These are phyloP conservation scores for Wickerhamomyces subpelliculosus DNA, from an alignment of 805 yeast genomes.

Conservation along the genomic window DNA sequence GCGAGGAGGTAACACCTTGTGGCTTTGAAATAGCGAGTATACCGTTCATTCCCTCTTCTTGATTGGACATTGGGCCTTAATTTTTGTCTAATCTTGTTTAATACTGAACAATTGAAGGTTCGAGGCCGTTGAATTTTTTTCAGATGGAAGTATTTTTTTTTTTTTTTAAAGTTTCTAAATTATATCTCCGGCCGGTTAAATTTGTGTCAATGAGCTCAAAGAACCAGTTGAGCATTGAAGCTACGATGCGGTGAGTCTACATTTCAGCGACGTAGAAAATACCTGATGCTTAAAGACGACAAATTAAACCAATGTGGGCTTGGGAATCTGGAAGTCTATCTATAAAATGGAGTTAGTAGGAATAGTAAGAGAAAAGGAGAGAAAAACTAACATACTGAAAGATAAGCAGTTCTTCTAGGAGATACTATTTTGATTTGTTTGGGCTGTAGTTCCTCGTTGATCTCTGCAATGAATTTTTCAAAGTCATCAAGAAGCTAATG, in stretches of 20 bases:
- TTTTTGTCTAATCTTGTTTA: not conserved
- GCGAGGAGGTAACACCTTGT: slow-evolving; percentile 72
- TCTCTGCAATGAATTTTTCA: slow-evolving; percentile 32
- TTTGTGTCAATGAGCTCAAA: too few relatives aligned
- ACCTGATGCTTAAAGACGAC: too few relatives aligned
- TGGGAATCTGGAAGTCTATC: slow-evolving; percentile 49
- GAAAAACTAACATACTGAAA: slow-evolving; percentile 33
- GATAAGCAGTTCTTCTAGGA: slow-evolving; percentile 46
- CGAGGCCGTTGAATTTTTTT: too few relatives aligned
- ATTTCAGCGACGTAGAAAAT: too few relatives aligned
- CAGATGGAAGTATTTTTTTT: too few relatives aligned
- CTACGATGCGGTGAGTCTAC: too few relatives aligned
- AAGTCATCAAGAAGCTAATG: slow-evolving; percentile 29
- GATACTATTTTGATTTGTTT: slow-evolving; percentile 34
- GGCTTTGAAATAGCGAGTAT: slow-evolving; percentile 91
- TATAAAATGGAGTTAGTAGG: slow-evolving; percentile 2
- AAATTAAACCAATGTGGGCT: slow-evolving; percentile 27
- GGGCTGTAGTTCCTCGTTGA: slow-evolving; percentile 23
- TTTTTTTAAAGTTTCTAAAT: too few relatives aligned
- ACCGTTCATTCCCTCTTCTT: slow-evolving; percentile 61
- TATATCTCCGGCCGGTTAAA: too few relatives aligned
- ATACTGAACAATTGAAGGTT: too few relatives aligned
- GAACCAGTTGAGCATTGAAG: too few relatives aligned
- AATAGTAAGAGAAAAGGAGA: not conserved
- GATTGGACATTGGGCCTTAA: not conserved